Evolutionary conservation across 331 rosid species (phyloP), one percentile per base, ranked within the genome.

Genomic region (Quercus tomentella): DNA sequence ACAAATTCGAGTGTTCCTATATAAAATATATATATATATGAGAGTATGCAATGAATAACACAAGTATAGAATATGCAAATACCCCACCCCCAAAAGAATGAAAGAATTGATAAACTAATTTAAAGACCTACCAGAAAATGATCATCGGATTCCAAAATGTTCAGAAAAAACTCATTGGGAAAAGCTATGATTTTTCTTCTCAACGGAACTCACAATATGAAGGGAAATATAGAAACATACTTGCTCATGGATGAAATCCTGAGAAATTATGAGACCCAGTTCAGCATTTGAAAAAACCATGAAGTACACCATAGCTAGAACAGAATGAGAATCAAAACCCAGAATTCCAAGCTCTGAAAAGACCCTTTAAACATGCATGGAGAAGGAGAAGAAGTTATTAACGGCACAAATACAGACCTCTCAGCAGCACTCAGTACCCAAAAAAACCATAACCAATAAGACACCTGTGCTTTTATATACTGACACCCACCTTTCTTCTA

Each of bases 81-180:
- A 56, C 84, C 89, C 88, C 76, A 61, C 81, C 91, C 89, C 89
- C 81, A 84, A 82, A 80, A 83, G 92, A 96, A 93, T 90, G 86
- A 92, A 96, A 93, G 98, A 96, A 93, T 92, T 33, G 65, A 18
- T 49, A 72, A 25, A 68, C 72, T 68, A 80, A 81, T 30, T 21
- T 16, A 82, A 82, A 75, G 70, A 8, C 82, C 88, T 82, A 84
- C 77, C 83, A 88, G 69, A 86, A 87, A 81, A 86, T 76, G 75
- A 90, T 96, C 98, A 96, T 96, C 98, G 99, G 98, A 96, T 96
- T 93, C 99, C 98, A 16, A 82, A 86, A 83, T 49, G 72, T 80
- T 92, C 93, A 96, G 85, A 82, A 75, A 68, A 76, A 66, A 80
- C 84, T 82, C 98, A 96, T 90, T 74, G 79, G 79, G 51, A 86